phyloP scores from a whole-genome alignment of 345 rosid genomes.

The Gynandropsis gynandra region DNA sequence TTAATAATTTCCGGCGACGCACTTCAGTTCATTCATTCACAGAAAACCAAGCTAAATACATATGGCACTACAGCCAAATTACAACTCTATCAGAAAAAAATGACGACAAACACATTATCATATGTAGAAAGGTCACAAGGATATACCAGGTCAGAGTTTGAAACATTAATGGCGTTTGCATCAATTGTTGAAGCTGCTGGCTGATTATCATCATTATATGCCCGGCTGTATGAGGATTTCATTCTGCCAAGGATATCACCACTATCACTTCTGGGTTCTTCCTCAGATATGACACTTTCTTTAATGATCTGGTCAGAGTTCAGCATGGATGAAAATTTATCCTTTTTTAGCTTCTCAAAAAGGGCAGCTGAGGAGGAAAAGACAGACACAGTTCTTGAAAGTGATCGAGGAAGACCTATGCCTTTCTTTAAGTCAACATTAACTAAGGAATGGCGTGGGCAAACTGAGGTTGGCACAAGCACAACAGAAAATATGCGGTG shows the following conservation, averaged over 20 bases:
- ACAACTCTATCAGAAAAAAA: background rate
- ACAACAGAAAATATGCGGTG: constrained; percentile 90
- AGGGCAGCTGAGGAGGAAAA: constrained; percentile 99
- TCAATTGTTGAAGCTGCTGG: constrained; percentile 19
- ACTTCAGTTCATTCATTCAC: background rate
- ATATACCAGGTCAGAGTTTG: constrained; percentile 26
- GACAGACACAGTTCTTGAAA: constrained; percentile 89
- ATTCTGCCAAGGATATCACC: constrained; percentile 44
- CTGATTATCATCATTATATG: constrained; percentile 26
- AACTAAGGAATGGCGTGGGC: constrained; percentile 48
- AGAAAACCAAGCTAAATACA: background rate
- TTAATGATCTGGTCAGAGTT: constrained; percentile 30
- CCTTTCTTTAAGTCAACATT: constrained; percentile 42
- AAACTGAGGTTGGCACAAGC: constrained; percentile 84
- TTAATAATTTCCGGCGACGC: background rate
- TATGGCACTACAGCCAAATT: background rate
- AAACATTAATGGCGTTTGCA: constrained; percentile 18
- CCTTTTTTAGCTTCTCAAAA: constrained; percentile 74
- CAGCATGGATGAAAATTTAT: constrained; percentile 37
- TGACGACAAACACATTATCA: background rate
- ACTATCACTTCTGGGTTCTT: constrained; percentile 29
- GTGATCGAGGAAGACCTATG: constrained; percentile 55
- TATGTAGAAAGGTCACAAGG: constrained; percentile 3
- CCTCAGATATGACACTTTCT: constrained; percentile 28
- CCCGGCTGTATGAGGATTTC: constrained; percentile 36